Evolutionary conservation across 2,329 filamentous ascomycete species (phyloP), one percentile per base, ranked within the genome.

Genomic region (Aspergillus ustus): DNA sequence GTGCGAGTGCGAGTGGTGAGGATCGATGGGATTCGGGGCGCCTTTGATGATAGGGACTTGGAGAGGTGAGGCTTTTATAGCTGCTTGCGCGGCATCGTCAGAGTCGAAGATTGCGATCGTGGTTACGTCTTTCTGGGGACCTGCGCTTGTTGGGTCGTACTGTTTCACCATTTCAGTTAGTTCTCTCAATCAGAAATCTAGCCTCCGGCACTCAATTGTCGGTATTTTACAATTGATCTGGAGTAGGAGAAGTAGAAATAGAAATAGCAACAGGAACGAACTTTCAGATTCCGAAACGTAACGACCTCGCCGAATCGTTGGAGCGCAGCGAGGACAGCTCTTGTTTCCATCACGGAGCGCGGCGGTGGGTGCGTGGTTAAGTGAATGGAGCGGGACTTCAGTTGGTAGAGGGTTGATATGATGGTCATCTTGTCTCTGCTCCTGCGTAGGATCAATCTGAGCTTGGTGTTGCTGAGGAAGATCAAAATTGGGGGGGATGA

Each of bases 241-340:
- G 3, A 15, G 22, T 46, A 6, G 22, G 15, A 45, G 20, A 22
- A 15, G 17, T 17, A 20, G 3, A n/a, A 31, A 5, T 25, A 25
- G 25, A 25, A 25, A 25, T 25, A 5, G 25, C 25, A 25, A 25
- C 25, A 25, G 25, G 20, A 28, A 48, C 54, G 22, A 66, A 79
- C 76, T 66, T 72, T 75, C 15, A 75, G 59, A 59, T 76, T 78
- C 34, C 72, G 68, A 64, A 78, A 80, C 25, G 72, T 73, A 9
- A 70, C 66, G 7, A 80, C 76, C 64, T 79, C 77, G 20, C 78
- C 78, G 66, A 76, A 79, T 67, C 76, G 75, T 63, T 79, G 77
- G 19, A 80, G 67, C 7, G 74, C 73, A 45, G 69, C 64, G 20
- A 79, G 71, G 28, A 80, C 64, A 19, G 69, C 67, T 61, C 70